A percentile compares a stretch with the other conserved stretches of the same genome.
Evolutionary conservation across 768 basidiomycete genomes (phyloP).

Genomic region (Tremella fuciformis): DNA sequence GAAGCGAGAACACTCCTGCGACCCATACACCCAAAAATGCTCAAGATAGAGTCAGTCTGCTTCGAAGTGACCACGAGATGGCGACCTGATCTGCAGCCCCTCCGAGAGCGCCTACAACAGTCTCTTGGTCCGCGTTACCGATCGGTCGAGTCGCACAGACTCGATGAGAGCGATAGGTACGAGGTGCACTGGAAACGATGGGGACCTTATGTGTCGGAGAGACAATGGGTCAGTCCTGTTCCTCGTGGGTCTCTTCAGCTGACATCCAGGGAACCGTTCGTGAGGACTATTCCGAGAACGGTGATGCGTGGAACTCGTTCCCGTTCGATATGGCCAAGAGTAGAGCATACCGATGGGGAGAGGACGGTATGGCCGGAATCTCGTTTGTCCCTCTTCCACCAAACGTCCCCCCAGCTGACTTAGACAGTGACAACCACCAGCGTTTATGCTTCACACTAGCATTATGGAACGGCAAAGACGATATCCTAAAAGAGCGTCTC

Average conservation of each 20-base stretch:
- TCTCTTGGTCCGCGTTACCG: conserved; percentile 69
- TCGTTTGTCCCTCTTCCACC: conserved; percentile 55
- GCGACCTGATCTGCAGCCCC: conserved; percentile 21
- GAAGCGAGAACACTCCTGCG: conserved; percentile 46
- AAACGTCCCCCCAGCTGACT: conserved; percentile 2
- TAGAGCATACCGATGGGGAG: conserved; percentile 96
- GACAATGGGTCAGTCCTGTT: conserved; percentile 78
- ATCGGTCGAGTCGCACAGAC: conserved; percentile 67
- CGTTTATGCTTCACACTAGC: conserved; percentile 84
- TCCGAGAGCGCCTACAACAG: conserved; percentile 64
- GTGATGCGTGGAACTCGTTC: conserved; percentile 65
- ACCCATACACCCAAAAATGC: conserved; percentile 13
- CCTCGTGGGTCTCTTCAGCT: not conserved
- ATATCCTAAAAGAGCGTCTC: conserved; percentile 91
- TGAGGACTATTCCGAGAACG: conserved; percentile 95
- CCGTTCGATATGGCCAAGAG: conserved; percentile 49
- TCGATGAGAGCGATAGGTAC: conserved; percentile 75
- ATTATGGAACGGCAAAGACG: conserved; percentile 92
- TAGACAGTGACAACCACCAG: conserved; percentile 78
- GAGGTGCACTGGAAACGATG: conserved; percentile 96
- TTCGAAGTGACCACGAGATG: not conserved
- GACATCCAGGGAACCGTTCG: conserved; percentile 81
- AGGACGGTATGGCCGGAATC: conserved; percentile 95
- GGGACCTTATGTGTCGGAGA: conserved; percentile 95
- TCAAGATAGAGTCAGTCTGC: not conserved